phyloP scores from a whole-genome alignment of 2,329 filamentous ascomycete genomes.

The Colletotrichum agaves region DNA sequence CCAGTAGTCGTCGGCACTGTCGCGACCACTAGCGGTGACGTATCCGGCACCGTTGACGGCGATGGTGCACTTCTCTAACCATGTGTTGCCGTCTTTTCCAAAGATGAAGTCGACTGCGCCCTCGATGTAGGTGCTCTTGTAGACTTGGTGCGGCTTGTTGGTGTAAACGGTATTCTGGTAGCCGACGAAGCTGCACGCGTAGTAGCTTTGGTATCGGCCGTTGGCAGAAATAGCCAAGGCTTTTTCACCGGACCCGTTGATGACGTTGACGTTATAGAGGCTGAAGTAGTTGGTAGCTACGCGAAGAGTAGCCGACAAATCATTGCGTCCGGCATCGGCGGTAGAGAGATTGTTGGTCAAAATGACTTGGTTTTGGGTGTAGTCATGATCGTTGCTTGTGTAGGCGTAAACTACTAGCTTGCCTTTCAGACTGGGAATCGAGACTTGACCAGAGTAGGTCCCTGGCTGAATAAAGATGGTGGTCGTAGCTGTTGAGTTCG shows the following conservation, averaged over 20 bases:
- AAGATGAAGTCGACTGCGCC: slow-evolving; percentile 64
- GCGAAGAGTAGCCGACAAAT: slow-evolving; percentile 61
- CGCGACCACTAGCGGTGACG: slow-evolving; percentile 57
- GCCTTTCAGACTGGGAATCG: slow-evolving; percentile 59
- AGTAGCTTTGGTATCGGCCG: slow-evolving; percentile 58
- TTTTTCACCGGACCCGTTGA: slow-evolving; percentile 58
- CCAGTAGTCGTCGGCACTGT: slow-evolving; percentile 52
- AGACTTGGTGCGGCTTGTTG: slow-evolving; percentile 59
- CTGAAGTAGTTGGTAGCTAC: slow-evolving; percentile 61
- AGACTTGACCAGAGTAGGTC: slow-evolving; percentile 71
- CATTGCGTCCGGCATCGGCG: slow-evolving; percentile 61
- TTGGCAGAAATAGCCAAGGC: slow-evolving; percentile 60
- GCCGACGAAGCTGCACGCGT: slow-evolving; percentile 57
- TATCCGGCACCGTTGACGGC: slow-evolving; percentile 50
- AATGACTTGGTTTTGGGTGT: slow-evolving; percentile 67
- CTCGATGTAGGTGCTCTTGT: slow-evolving; percentile 54
- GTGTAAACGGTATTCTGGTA: slow-evolving; percentile 63
- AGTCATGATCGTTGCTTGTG: slow-evolving; percentile 62
- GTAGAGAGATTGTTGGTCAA: slow-evolving; percentile 52
- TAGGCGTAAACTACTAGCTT: slow-evolving; percentile 68
- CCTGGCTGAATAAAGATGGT: slow-evolving; percentile 76
- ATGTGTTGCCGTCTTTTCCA: slow-evolving; percentile 53
- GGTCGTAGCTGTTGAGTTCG: slow-evolving; percentile 58
- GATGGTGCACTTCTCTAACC: slow-evolving; percentile 57
- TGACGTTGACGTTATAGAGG: slow-evolving; percentile 70